Evolutionary conservation across 768 basidiomycete genomes (phyloP).

Genomic region (Hygrophorus pudorinus): DNA sequence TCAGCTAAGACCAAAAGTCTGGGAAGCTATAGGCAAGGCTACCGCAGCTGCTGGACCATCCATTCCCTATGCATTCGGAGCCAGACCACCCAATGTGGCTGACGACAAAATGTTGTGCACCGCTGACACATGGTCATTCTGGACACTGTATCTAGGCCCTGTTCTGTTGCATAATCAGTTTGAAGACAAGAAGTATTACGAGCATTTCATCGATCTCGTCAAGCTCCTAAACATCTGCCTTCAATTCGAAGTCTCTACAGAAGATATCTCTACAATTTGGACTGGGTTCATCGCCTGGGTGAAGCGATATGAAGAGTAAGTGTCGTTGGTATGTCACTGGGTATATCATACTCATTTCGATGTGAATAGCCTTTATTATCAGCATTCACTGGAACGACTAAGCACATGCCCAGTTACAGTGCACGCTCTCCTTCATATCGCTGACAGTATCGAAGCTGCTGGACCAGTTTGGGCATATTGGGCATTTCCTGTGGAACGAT

Average conservation of each 20-base stretch:
- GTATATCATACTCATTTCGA: background rate
- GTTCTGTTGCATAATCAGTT: conserved; percentile 26
- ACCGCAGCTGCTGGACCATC: conserved; percentile 21
- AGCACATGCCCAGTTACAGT: conserved; percentile 20
- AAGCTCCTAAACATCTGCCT: too few species aligned
- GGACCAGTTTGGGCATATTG: conserved; percentile 30
- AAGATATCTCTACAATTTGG: conserved; percentile 17
- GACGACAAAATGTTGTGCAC: conserved; percentile 12
- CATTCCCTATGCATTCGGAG: conserved; percentile 30
- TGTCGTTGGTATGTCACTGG: background rate
- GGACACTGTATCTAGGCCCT: conserved; percentile 29
- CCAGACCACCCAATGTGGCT: conserved; percentile 22
- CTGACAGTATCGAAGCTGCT: conserved; percentile 8
- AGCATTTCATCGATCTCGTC: too few species aligned
- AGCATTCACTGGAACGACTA: conserved; percentile 13
- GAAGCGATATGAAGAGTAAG: conserved; percentile 26
- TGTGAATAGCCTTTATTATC: conserved; percentile 19
- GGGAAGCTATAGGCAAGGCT: conserved; percentile 30
- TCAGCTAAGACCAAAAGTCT: too few species aligned
- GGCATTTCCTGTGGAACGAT: too few species aligned
- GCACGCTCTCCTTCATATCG: too few species aligned
- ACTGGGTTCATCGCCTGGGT: conserved; percentile 28
- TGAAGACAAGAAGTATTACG: conserved; percentile 15
- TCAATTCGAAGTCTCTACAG: too few species aligned
- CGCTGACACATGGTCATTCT: conserved; percentile 31